Evolutionary conservation across 345 rosid species (phyloP).

Genomic region (Capsella bursapastoris): DNA sequence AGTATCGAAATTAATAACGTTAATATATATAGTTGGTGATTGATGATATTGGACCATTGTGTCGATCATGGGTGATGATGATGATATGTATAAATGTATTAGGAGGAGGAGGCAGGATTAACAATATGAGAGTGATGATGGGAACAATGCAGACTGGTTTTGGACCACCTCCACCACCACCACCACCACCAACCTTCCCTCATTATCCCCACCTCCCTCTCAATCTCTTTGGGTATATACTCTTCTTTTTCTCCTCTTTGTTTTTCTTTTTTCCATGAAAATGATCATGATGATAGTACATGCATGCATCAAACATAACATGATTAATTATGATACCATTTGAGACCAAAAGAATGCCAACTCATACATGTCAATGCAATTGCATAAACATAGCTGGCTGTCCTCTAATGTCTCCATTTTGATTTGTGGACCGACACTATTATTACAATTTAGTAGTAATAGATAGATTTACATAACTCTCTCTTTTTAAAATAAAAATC

Average conservation of each 20-base stretch:
- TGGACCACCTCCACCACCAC: constrained; percentile 66
- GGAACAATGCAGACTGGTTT: constrained; percentile 71
- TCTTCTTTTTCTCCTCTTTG: background rate
- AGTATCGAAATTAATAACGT: constrained; percentile 1
- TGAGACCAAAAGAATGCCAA: constrained; percentile 31
- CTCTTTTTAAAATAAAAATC: background rate
- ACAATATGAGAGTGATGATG: constrained; percentile 69
- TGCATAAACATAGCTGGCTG: constrained; percentile 43
- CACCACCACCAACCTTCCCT: constrained; percentile 79
- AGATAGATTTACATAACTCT: background rate
- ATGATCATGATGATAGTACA: constrained; percentile 26
- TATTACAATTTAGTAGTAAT: background rate
- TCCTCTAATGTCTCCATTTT: constrained; percentile 40
- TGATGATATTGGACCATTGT: constrained; percentile 19
- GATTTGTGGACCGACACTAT: constrained; percentile 43
- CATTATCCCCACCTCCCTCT: constrained; percentile 86
- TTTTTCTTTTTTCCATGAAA: background rate
- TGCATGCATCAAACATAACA: constrained; percentile 32
- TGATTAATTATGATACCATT: constrained; percentile 13
- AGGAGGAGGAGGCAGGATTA: constrained; percentile 60
- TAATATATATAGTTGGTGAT: constrained; percentile 26
- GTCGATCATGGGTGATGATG: constrained; percentile 17
- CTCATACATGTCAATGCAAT: constrained; percentile 24
- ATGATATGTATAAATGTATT: constrained; percentile 26
- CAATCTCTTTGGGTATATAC: constrained; percentile 68